Base-by-base conservation (phyloP, 164 flowering plant genomes). In the Warburgia ugandensis region DNA sequence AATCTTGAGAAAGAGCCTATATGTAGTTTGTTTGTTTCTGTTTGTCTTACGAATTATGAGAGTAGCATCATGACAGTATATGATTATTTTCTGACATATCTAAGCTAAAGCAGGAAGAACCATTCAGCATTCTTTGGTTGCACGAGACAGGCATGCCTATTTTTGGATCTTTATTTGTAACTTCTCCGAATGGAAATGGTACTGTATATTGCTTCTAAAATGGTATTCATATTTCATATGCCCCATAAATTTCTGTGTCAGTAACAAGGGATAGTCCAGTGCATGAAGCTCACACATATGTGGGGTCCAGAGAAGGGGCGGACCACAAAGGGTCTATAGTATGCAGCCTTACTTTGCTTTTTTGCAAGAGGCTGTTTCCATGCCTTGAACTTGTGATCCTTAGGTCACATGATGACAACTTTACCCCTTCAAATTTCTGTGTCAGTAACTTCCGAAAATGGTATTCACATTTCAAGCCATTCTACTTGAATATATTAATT, bases 151-250 rank as follows among this genome's bases (percentile, higher is more conserved):
- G 76, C 60, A 80, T 69, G 11, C 98, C 98, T 16, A 69, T 88
- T 26, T 92, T 92, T 70, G 98, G 88, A 31, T 87, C 96, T 52
- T 84, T 81, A 31, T 68, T 74, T 41, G 52, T 83, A 38, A 55
- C 56, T 62, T 59, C 71, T 30, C 33, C 43, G 22, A 59, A 59
- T 63, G 83, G 84, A 56, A 71, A 69, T 63, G 84, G 94, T 84
- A 74, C 29, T 29, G 17, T 16, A 31, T 16, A 31, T 37, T 27
- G 32, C 19, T 42, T 46, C 41, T 55, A 14, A 3, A 6, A 3
- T 9, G n/a, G 3, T 31, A 19, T 6, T 35, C 17, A 38, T 6
- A 13, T 13, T 21, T 38, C 6, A 1, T 14, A 38, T 16, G n/a
- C 42, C 17, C 19, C 6, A 21, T 14, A 14, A 38, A n/a, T 10